Conservation (phyloP, 2,329 filamentous ascomycete species). For the Colletotrichum sp. region DNA sequence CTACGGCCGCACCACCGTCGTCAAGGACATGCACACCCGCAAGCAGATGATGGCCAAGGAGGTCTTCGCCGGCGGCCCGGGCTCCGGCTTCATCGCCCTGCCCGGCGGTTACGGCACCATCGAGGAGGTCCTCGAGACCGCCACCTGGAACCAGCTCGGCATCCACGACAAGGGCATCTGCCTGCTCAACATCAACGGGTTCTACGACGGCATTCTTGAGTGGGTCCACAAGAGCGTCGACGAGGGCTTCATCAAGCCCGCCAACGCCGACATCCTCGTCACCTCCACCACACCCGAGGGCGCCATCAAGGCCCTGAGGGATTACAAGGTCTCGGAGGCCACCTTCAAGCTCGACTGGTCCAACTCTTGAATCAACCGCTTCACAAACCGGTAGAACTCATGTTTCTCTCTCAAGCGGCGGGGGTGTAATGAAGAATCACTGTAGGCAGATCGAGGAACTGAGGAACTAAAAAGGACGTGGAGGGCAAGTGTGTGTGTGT, state of each 20-base stretch:
- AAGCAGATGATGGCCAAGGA: constrained; percentile 94
- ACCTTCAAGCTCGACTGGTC: constrained; percentile 86
- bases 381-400: neutral
- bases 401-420: neutral
- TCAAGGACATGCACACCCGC: constrained; percentile 94
- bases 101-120: constrained; percentile 92
- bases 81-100: constrained; percentile 88
- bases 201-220: constrained; percentile 84
- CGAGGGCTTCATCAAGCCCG: constrained; percentile 76
- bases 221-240: constrained; percentile 82
- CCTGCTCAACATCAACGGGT: constrained; percentile 86
- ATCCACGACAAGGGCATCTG: constrained; percentile 85
- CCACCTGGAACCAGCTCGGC: constrained; percentile 95
- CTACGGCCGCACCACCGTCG: constrained; percentile 87
- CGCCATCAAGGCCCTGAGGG: constrained; percentile 71
- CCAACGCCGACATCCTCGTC: constrained; percentile 78
- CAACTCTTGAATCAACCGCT: constrained; percentile 33
- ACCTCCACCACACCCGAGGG: constrained; percentile 76
- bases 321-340: constrained; percentile 78
- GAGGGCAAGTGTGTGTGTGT: neutral
- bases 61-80: constrained; percentile 80
- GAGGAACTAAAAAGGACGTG: neutral
- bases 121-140: constrained; percentile 92
- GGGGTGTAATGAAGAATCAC: neutral
- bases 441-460: neutral